A percentile compares a stretch with the other conserved stretches of the same genome.
Evolutionary conservation across 192 early-diverging fungal species (phyloP).

Genomic region (Spinellus fusiger): DNA sequence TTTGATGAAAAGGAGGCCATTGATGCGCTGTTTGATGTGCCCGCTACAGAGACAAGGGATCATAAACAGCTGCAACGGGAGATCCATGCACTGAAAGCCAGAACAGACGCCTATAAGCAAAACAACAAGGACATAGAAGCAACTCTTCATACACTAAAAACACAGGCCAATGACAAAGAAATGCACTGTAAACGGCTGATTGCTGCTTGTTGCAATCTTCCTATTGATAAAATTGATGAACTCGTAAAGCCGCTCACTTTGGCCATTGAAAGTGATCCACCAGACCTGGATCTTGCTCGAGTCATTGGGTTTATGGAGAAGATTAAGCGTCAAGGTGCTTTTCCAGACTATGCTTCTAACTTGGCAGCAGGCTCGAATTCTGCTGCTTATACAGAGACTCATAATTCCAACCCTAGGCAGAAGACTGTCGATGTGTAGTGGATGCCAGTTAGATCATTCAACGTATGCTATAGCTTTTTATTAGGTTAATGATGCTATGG

Average conservation of each 20-base stretch:
- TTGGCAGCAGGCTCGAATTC: too few relatives aligned
- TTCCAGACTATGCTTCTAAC: background rate
- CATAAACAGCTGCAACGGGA: background rate
- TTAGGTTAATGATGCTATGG: too few relatives aligned
- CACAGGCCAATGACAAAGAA: conserved; percentile 57
- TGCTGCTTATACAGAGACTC: too few relatives aligned
- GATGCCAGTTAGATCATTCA: too few relatives aligned
- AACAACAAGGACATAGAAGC: conserved; percentile 37
- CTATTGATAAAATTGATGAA: conserved; percentile 71
- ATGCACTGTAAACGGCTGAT: conserved; percentile 80
- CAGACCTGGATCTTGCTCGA: conserved; percentile 42
- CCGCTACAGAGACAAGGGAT: background rate
- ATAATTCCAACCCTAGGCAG: too few relatives aligned
- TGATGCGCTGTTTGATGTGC: conserved; percentile 6
- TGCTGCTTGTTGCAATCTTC: conserved; percentile 77
- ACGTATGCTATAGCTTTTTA: too few relatives aligned
- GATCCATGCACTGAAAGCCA: conserved; percentile 13
- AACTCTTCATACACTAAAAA: background rate
- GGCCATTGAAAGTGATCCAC: conserved; percentile 79
- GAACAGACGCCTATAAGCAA: conserved; percentile 36
- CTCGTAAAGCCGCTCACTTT: conserved; percentile 66
- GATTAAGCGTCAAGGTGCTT: conserved; percentile 16
- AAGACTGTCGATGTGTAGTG: too few relatives aligned
- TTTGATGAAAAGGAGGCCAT: conserved; percentile 11
- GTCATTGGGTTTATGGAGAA: conserved; percentile 48